These are phyloP conservation scores for Cryphonectria naterciae DNA, from an alignment of 2,329 filamentous ascomycete genomes.

Conservation along the genomic window DNA sequence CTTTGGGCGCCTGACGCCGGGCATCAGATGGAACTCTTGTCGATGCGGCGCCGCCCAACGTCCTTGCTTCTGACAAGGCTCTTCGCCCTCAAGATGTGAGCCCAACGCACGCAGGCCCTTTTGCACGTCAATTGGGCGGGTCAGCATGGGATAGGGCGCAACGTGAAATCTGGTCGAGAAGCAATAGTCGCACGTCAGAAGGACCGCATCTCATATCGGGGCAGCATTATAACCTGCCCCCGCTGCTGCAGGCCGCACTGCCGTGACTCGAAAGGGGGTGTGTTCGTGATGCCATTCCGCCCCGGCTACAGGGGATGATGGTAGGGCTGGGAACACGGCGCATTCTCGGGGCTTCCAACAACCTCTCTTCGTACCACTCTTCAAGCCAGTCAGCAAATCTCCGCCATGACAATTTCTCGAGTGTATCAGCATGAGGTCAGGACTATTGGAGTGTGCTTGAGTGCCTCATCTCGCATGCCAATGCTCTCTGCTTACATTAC, in stretches of 20 bases:
- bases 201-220: neutral
- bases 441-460: neutral
- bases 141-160: neutral
- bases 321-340: conserved; percentile 9
- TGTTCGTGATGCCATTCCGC: conserved; percentile 3
- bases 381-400: conserved; percentile 10
- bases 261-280: neutral
- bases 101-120: neutral
- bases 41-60: neutral
- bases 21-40: neutral
- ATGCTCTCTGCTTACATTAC: conserved; percentile 2
- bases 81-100: neutral
- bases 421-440: neutral
- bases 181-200: neutral
- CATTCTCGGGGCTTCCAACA: conserved; percentile 3
- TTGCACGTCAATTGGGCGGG: neutral
- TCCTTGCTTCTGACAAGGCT: neutral
- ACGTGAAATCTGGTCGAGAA: neutral
- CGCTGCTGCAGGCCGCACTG: conserved; percentile 11
- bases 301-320: neutral
- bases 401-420: neutral
- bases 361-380: neutral
- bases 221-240: neutral
- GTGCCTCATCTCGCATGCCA: conserved; percentile 12
- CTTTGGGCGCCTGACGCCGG: neutral